A percentile compares a stretch with the other conserved stretches of the same genome.
These are phyloP conservation scores for Chytriomyces hyalinus DNA, from an alignment of 192 early-diverging fungal species.

Conservation along the genomic window DNA sequence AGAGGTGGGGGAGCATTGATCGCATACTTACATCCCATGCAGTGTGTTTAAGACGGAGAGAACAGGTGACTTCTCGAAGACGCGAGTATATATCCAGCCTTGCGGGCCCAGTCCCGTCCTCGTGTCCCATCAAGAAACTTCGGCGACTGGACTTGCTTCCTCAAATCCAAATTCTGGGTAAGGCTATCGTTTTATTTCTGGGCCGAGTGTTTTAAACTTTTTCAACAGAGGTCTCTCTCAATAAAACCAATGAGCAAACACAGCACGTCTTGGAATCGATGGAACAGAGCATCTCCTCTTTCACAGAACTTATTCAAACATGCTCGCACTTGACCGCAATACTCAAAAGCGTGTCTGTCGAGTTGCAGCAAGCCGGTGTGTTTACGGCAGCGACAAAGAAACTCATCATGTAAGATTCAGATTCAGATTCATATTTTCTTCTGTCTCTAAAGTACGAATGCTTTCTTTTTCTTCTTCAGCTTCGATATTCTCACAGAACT, in stretches of 20 bases:
- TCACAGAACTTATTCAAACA: background rate
- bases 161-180: too few species aligned
- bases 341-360: background rate
- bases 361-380: slow-evolving; percentile 8
- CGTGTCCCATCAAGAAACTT: too few species aligned
- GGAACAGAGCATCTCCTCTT: background rate
- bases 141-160: too few species aligned
- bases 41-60: background rate
- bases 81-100: background rate
- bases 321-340: background rate
- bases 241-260: too few species aligned
- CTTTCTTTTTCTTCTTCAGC: too few species aligned
- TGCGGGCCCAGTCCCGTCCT: background rate
- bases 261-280: background rate
- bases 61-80: too few species aligned
- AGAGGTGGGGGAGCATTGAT: background rate
- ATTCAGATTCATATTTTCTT: background rate
- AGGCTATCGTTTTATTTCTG: too few species aligned
- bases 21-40: background rate
- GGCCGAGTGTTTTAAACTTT: too few species aligned
- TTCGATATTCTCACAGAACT: too few species aligned
- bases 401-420: background rate
- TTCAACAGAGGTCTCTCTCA: too few species aligned
- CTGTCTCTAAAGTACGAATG: too few species aligned
- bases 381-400: background rate